A percentile compares a stretch with the other conserved stretches of the same genome.
phyloP scores from a whole-genome alignment of 2,329 filamentous ascomycete species.

The Drechslerella coelobrocha region DNA sequence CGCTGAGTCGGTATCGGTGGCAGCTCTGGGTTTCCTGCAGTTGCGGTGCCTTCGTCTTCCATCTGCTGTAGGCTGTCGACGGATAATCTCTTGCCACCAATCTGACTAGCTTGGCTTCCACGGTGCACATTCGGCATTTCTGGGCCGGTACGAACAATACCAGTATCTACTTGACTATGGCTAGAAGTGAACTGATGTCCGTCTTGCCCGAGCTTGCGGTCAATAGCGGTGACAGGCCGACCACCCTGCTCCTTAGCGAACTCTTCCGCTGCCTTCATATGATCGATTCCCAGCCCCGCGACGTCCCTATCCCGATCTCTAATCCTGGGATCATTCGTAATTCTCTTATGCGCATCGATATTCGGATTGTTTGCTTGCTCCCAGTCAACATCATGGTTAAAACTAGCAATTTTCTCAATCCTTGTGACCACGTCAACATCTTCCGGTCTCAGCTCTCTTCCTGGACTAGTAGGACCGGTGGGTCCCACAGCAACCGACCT shows the following conservation, averaged over 20 bases:
- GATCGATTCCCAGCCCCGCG: constrained; percentile 77
- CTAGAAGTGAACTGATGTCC: constrained; percentile 40
- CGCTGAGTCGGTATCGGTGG: constrained; percentile 65
- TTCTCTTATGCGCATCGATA: constrained; percentile 64
- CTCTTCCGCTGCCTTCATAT: constrained; percentile 65
- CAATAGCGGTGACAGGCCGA: constrained; percentile 29
- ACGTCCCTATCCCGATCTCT: constrained; percentile 73
- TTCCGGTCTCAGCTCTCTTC: constrained; percentile 46
- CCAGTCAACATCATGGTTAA: constrained; percentile 77
- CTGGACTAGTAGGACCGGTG: constrained; percentile 10
- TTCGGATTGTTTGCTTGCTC: constrained; percentile 67
- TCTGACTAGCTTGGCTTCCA: not conserved
- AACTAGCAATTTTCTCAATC: constrained; percentile 68
- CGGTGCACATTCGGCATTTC: constrained; percentile 22
- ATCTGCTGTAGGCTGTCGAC: constrained; percentile 53
- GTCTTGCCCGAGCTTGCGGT: constrained; percentile 43
- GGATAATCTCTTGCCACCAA: constrained; percentile 5
- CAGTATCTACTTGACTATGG: constrained; percentile 47
- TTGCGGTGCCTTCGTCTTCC: constrained; percentile 55
- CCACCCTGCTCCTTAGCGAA: constrained; percentile 53
- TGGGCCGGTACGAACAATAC: constrained; percentile 18
- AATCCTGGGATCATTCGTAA: constrained; percentile 67
- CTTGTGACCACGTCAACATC: constrained; percentile 67
- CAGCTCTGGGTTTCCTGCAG: constrained; percentile 61
- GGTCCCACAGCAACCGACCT: constrained; percentile 24